Conservation (phyloP, 441 rosid genomes). For the Flueggea neowawraea region DNA sequence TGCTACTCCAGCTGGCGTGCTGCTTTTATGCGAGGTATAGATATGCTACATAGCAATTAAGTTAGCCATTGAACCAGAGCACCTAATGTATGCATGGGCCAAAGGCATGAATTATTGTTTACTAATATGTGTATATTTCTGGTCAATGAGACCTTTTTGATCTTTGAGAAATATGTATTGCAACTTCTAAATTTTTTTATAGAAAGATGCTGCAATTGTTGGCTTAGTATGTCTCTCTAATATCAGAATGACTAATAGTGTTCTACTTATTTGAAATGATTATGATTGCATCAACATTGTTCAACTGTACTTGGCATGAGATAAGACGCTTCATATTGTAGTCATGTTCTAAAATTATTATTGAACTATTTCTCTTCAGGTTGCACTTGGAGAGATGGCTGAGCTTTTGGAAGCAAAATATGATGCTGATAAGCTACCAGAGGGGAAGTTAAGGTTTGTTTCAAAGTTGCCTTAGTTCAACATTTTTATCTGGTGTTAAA, state of each 20-base stretch:
- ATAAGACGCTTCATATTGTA: neutral
- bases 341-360: conserved; percentile 3
- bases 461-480: neutral
- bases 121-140: neutral
- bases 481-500: no score
- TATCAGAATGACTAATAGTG: no score
- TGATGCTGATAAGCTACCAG: conserved; percentile 68
- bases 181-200: neutral
- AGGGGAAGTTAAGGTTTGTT: conserved; percentile 77
- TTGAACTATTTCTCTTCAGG: conserved; percentile 34
- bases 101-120: neutral
- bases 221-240: neutral
- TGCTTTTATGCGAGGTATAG: conserved; percentile 83
- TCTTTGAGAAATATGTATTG: neutral
- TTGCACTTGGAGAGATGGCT: conserved; percentile 91
- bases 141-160: no score
- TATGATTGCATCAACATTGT: no score
- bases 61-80: neutral
- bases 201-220: neutral
- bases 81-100: neutral
- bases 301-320: neutral
- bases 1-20: conserved; percentile 55
- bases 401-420: conserved; percentile 60
- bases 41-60: conserved; percentile 3
- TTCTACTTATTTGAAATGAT: no score